Evolutionary conservation across 2,329 filamentous ascomycete genomes (phyloP).

Genomic region (Seiridium unicorne): DNA sequence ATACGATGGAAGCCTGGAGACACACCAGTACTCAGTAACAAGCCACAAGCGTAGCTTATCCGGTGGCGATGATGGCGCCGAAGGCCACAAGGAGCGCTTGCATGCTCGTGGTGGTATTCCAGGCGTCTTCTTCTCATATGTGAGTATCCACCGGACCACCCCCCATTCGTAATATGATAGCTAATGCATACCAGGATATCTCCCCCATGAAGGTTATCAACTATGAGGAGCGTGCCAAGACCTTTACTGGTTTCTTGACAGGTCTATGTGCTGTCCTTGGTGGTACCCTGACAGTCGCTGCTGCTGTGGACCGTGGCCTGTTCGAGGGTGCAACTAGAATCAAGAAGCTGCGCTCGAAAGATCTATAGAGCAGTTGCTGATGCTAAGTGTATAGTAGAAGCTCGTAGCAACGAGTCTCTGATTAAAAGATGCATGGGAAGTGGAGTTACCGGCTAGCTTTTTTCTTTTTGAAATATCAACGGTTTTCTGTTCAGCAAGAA

Average conservation of each 20-base stretch:
- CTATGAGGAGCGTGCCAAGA: constrained; percentile 84
- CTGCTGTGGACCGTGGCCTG: constrained; percentile 84
- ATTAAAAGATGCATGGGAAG: constrained; percentile 18
- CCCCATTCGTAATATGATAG: background rate
- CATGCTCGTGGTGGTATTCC: constrained; percentile 92
- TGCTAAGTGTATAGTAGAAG: background rate
- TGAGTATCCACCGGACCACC: constrained; percentile 46
- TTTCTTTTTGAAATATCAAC: constrained; percentile 14
- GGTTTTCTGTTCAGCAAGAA: background rate
- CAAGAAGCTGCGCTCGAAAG: constrained; percentile 78
- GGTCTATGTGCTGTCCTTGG: constrained; percentile 94
- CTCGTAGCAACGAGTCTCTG: constrained; percentile 6
- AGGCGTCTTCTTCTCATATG: constrained; percentile 97
- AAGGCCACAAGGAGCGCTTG: constrained; percentile 88
- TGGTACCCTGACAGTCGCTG: constrained; percentile 92
- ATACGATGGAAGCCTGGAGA: constrained; percentile 81
- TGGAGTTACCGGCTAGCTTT: constrained; percentile 21
- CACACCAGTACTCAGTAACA: constrained; percentile 97
- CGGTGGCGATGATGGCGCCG: constrained; percentile 80
- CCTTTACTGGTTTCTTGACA: constrained; percentile 87
- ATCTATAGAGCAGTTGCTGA: constrained; percentile 36
- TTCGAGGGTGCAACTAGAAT: constrained; percentile 85
- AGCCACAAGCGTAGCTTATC: constrained; percentile 87
- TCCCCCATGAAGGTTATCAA: constrained; percentile 99
- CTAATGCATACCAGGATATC: constrained; percentile 67